Conservation (phyloP, 192 early-diverging fungal species). For the Rhizoclosmatium globosum region DNA sequence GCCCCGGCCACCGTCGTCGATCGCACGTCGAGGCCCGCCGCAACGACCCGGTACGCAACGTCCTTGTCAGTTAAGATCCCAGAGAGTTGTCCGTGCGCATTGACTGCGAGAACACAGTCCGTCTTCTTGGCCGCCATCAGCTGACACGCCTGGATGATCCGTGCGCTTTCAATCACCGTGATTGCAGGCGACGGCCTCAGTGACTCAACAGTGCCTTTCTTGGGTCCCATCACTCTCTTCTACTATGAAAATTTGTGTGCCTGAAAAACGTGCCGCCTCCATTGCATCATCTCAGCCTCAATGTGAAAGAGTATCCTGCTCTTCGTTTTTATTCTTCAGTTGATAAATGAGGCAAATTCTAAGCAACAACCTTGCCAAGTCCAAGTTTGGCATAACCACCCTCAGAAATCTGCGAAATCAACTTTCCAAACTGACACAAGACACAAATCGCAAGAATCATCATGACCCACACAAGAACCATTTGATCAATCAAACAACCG, state of each 20-base stretch:
- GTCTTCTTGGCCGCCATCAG: slow-evolving; percentile 95
- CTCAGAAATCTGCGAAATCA: neutral
- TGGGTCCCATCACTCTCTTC: neutral
- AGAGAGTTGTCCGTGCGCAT: slow-evolving; percentile 87
- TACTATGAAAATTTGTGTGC: neutral
- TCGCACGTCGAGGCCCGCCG: slow-evolving; percentile 64
- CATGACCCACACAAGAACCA: slow-evolving; percentile 1
- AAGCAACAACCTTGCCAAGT: no score
- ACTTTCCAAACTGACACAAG: neutral
- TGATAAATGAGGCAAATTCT: no score
- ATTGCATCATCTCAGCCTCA: neutral
- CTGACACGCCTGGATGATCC: slow-evolving; percentile 56
- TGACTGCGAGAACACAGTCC: slow-evolving; percentile 94
- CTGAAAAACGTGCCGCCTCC: neutral
- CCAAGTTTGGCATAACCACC: no score
- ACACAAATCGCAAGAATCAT: neutral
- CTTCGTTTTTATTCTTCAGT: no score
- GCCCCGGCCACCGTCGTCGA: slow-evolving; percentile 77
- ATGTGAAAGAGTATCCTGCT: no score
- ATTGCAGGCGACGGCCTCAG: slow-evolving; percentile 86
- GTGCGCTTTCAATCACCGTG: slow-evolving; percentile 66
- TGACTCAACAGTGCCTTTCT: slow-evolving; percentile 87
- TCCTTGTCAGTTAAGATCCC: slow-evolving; percentile 99
- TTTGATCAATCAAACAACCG: slow-evolving; percentile 14
- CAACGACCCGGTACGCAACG: slow-evolving; percentile 97